Evolutionary conservation across 306 rosid species (phyloP), one percentile per base, ranked within the genome.

Genomic region (Canavalia gladiata): DNA sequence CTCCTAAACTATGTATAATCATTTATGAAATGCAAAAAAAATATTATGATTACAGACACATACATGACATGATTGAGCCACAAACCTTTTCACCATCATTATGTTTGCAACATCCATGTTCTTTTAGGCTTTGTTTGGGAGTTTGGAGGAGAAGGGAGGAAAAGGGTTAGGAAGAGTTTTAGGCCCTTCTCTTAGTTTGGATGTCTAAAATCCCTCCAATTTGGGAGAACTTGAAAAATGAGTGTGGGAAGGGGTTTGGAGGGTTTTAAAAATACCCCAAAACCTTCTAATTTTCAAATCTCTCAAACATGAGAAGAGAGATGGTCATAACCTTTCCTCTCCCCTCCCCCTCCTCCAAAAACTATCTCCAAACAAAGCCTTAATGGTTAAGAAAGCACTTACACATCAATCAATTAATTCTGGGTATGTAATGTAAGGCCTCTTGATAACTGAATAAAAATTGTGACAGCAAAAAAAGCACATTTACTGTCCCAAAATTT

Each of bases 41-140:
- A 58, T 31, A 41, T 31, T 39, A 33, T 50, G 68, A 64, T 42
- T 37, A 47, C 58, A 29, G 50, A 25, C 55, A 59, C 58, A 51
- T 39, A 45, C 28, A 51, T 8, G 35, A 62, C 35, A 74, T 29
- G 59, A 50, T 50, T 74, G 64, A 79, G 65, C 77, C 76, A 47
- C 34, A 46, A 73, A 72, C 18, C 34, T 45, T 41, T 30, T 37
- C n/a, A 54, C 8, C 56, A 70, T 49, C 35, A 72, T 6, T 78
- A 30, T 13, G 72, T 34, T 69, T 77, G 63, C 54, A 34, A 37
- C 51, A 79, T 42, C 66, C 30, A 18, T 39, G 35, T 65, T 72
- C 37, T 37, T 63, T 45, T 18, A 18, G 25, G 25, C 25, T 18
- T 18, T 18, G 25, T 18, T 18, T 18, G 25, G 25, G 25, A 18